phyloP scores from a whole-genome alignment of 352 stramenopile species.

The Peronospora belbahrii region DNA sequence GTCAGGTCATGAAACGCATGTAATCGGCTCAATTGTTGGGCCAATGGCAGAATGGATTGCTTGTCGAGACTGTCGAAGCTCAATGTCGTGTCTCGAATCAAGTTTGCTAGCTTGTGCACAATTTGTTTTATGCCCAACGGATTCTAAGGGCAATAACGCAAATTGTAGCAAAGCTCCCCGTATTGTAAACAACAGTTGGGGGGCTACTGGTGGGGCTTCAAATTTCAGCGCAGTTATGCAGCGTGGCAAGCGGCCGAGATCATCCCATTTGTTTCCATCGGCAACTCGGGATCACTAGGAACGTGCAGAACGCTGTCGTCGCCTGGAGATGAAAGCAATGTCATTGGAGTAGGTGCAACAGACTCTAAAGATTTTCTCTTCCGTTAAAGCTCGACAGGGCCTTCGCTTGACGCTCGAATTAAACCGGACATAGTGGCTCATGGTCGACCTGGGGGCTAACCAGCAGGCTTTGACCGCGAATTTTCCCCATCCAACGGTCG shows the following conservation, averaged over 20 bases:
- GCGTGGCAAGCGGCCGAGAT: constrained; percentile 37
- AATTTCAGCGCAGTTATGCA: constrained; percentile 23
- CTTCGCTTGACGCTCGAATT: constrained; percentile 12
- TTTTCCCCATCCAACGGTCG: no score
- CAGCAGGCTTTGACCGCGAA: no score
- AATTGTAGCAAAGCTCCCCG: constrained; percentile 39
- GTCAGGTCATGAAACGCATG: constrained; percentile 26
- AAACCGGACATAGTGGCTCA: constrained; percentile 43
- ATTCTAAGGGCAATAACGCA: constrained; percentile 22
- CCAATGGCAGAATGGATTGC: constrained; percentile 20
- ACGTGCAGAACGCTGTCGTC: constrained; percentile 22
- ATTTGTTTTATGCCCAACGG: constrained; percentile 47
- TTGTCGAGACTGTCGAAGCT: constrained; percentile 18
- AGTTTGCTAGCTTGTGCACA: constrained; percentile 40
- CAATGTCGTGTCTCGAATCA: constrained; percentile 19
- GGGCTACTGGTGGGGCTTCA: constrained; percentile 8
- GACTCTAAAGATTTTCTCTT: constrained; percentile 19
- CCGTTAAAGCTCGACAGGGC: constrained; percentile 30
- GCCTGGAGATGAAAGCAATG: constrained; percentile 25
- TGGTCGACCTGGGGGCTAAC: no score
- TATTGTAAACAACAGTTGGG: constrained; percentile 55
- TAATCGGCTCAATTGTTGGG: constrained; percentile 17
- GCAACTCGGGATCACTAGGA: constrained; percentile 25
- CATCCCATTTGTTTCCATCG: constrained; percentile 36
- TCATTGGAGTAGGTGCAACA: constrained; percentile 36